Evolutionary conservation across 2,329 filamentous ascomycete species (phyloP), one percentile per base, ranked within the genome.

Genomic region (Plenodomus tracheiphilus): DNA sequence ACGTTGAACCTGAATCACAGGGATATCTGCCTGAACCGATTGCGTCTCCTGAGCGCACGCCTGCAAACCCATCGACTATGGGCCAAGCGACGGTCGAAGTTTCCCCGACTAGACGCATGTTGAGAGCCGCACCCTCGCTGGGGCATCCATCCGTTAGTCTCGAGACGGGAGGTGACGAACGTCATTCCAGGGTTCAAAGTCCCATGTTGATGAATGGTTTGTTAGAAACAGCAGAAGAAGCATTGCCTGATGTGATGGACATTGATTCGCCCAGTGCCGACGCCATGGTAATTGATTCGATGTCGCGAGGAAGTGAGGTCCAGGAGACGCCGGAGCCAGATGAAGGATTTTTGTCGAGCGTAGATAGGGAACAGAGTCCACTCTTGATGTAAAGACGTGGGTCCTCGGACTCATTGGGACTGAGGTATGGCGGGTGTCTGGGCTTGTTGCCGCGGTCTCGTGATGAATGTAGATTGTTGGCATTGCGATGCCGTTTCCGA

Each of bases 1-100:
- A 63, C 2, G 68, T 69, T 25, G 42, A 53, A 16, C 65, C 68
- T 30, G 51, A 59, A 0, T 66, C 64, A 2, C 66, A 68, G 30
- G 62, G 66, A 8, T 3, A 30, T 6, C 38, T 11, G 28, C 28
- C 11, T 4, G 28, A 32, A 11, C 11, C 28, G 13, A 32, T 15
- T 32, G 11, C 28, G 11, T 8, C 28, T 4, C 28, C 28, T 4
- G 15, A 32, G 4, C 28, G 28, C 6, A 32, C 28, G 28, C 8
- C 13, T 6, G 15, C 40, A 28, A 13, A 16, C 13, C 17, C 39
- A 16, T 18, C 43, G 28, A n/a, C 35, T 17, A 28, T 20, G 25
- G 32, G 28, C 13, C 44, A 36, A 15, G 19, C 5, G 16, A 25
- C 46, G 21, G 47, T 32, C 6, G 15, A 10, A 9, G 20, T 32